phyloP scores from a whole-genome alignment of 2,329 filamentous ascomycete species.

The Hypoxylon sp. region DNA sequence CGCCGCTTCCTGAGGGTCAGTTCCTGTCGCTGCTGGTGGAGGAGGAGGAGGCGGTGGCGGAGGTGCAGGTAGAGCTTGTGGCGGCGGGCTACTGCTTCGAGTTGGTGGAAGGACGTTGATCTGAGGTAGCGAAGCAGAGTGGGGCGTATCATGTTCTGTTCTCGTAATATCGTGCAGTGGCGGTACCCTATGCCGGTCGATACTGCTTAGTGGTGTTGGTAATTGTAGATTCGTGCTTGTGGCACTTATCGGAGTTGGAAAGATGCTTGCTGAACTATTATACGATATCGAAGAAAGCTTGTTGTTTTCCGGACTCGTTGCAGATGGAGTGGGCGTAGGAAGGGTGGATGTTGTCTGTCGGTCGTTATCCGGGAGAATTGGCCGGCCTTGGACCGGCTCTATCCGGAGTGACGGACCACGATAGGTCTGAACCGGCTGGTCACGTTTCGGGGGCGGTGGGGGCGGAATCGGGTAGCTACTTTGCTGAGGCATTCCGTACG shows the following conservation, averaged over 20 bases:
- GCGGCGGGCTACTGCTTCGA: conserved; percentile 57
- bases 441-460: conserved; percentile 56
- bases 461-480: conserved; percentile 44
- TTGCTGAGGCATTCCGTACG: conserved; percentile 64
- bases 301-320: conserved; percentile 66
- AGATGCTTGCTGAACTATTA: conserved; percentile 61
- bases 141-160: conserved; percentile 63
- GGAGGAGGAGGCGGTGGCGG: conserved; percentile 31
- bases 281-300: conserved; percentile 68
- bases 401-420: conserved; percentile 69
- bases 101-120: conserved; percentile 64
- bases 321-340: conserved; percentile 65
- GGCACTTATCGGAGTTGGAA: conserved; percentile 71
- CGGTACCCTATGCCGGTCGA: conserved; percentile 60
- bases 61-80: conserved; percentile 20
- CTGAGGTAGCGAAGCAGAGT: conserved; percentile 63
- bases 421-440: conserved; percentile 63
- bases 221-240: conserved; percentile 47
- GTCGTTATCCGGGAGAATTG: conserved; percentile 65
- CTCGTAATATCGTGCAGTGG: conserved; percentile 67
- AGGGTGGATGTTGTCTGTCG: conserved; percentile 66
- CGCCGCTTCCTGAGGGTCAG: conserved; percentile 64
- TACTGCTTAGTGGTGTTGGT: conserved; percentile 43
- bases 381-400: conserved; percentile 67
- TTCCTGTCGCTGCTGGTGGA: conserved; percentile 47